A percentile compares a stretch with the other conserved stretches of the same genome.
Evolutionary conservation across 2,329 filamentous ascomycete genomes (phyloP).

Genomic region (Ophiostoma australiae): DNA sequence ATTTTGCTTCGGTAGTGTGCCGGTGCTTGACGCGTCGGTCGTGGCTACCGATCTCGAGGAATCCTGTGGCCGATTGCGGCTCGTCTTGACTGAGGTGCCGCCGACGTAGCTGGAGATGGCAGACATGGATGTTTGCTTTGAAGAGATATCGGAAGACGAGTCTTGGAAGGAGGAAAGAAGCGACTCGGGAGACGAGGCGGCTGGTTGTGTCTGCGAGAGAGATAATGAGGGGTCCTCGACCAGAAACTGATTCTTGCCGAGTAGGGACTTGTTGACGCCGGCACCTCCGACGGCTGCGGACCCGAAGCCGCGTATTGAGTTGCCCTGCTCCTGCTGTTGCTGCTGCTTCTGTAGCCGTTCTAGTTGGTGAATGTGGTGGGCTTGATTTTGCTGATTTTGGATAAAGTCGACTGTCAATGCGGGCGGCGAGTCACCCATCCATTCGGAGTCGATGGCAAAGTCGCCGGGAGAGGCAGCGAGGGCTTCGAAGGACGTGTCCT

Average conservation of each 20-base stretch:
- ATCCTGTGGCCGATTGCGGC: constrained; percentile 32
- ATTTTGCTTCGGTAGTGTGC: background rate
- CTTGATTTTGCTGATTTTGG: constrained; percentile 25
- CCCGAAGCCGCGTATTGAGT: constrained; percentile 16
- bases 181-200: constrained; percentile 29
- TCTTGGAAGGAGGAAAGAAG: constrained; percentile 39
- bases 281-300: constrained; percentile 8
- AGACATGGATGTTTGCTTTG: constrained; percentile 28
- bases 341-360: constrained; percentile 11
- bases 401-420: constrained; percentile 29
- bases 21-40: background rate
- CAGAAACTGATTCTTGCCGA: constrained; percentile 20
- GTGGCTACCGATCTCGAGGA: constrained; percentile 12
- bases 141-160: constrained; percentile 47
- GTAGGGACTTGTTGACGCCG: constrained; percentile 4
- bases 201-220: constrained; percentile 21
- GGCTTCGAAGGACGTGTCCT: constrained; percentile 28
- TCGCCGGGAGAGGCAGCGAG: constrained; percentile 28
- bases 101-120: constrained; percentile 25
- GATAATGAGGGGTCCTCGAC: constrained; percentile 21
- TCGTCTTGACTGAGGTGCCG: constrained; percentile 22
- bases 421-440: constrained; percentile 29
- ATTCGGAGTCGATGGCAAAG: constrained; percentile 29
- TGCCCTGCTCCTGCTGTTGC: constrained; percentile 3
- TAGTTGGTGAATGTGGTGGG: constrained; percentile 20